phyloP scores from a whole-genome alignment of 345 rosid species.

The Salix viminalis region DNA sequence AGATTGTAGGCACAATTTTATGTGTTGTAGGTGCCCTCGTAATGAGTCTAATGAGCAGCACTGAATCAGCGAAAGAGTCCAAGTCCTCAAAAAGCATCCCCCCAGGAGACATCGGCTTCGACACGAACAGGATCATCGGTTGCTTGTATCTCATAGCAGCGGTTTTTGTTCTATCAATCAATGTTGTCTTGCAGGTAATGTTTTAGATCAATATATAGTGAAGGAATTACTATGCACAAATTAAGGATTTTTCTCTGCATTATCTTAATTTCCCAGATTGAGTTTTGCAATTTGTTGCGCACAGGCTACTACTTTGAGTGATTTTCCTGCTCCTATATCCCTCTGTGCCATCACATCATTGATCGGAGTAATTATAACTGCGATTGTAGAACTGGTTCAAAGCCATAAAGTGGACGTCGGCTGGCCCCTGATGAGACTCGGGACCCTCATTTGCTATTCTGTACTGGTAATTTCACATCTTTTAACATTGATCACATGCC shows the following conservation, averaged over 20 bases:
- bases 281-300: not conserved
- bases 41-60: conserved; percentile 80
- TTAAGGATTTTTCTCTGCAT: not conserved
- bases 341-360: conserved; percentile 66
- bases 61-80: conserved; percentile 24
- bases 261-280: not conserved
- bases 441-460: conserved; percentile 44
- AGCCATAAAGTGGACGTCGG: conserved; percentile 31
- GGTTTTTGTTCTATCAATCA: conserved; percentile 56
- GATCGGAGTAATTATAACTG: conserved; percentile 62
- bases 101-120: conserved; percentile 20
- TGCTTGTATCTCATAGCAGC: conserved; percentile 74
- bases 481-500: not conserved
- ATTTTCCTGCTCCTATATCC: conserved; percentile 91
- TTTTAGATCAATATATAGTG: not conserved
- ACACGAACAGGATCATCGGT: conserved; percentile 60
- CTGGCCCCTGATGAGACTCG: conserved; percentile 35
- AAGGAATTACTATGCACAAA: not conserved
- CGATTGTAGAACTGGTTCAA: conserved; percentile 39
- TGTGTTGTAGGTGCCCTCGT: conserved; percentile 73
- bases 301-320: conserved; percentile 63
- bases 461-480: conserved; percentile 40
- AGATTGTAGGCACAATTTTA: conserved; percentile 69
- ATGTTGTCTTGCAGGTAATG: conserved; percentile 66
- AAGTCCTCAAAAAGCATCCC: not conserved